Evolutionary conservation across 164 flowering plant species (phyloP).

Genomic region (Dillenia turbinata): DNA sequence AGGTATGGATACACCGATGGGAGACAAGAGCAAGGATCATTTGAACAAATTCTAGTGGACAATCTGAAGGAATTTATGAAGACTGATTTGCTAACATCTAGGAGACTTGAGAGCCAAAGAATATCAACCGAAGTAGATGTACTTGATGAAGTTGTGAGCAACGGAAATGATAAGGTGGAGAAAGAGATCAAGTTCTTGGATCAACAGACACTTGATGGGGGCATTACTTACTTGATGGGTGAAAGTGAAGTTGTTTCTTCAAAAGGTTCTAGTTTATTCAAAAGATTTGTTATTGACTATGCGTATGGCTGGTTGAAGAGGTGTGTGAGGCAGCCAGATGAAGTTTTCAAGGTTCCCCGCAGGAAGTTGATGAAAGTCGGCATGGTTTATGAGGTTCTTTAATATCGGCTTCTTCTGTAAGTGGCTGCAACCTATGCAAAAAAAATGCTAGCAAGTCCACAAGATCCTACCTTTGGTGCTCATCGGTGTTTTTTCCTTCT

Average conservation of each 20-base stretch:
- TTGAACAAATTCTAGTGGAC: slow-evolving; percentile 11
- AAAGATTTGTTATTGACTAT: slow-evolving; percentile 13
- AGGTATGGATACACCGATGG: slow-evolving; percentile 25
- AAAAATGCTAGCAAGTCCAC: too few relatives aligned
- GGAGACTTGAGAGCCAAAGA: neutral
- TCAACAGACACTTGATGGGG: slow-evolving; percentile 1
- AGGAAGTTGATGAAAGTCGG: slow-evolving; percentile 15
- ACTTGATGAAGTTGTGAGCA: neutral
- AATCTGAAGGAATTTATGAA: slow-evolving; percentile 8
- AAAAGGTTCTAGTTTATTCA: slow-evolving; percentile 7
- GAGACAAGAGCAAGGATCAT: neutral
- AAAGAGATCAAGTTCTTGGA: slow-evolving; percentile 14
- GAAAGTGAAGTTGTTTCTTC: slow-evolving; percentile 17
- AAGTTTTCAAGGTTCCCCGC: slow-evolving; percentile 9
- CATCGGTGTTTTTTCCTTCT: too few relatives aligned
- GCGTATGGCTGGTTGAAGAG: slow-evolving; percentile 5
- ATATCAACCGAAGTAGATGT: neutral
- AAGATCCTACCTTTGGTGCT: too few relatives aligned
- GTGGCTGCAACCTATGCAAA: too few relatives aligned
- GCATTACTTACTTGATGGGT: slow-evolving; percentile 13
- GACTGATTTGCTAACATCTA: neutral
- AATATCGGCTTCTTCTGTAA: too few relatives aligned
- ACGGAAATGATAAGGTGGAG: neutral
- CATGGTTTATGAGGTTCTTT: slow-evolving; percentile 12
- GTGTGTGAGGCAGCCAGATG: slow-evolving; percentile 5